Base-by-base conservation (phyloP, 78 protist species). In the Cyanophora paradoxa region DNA sequence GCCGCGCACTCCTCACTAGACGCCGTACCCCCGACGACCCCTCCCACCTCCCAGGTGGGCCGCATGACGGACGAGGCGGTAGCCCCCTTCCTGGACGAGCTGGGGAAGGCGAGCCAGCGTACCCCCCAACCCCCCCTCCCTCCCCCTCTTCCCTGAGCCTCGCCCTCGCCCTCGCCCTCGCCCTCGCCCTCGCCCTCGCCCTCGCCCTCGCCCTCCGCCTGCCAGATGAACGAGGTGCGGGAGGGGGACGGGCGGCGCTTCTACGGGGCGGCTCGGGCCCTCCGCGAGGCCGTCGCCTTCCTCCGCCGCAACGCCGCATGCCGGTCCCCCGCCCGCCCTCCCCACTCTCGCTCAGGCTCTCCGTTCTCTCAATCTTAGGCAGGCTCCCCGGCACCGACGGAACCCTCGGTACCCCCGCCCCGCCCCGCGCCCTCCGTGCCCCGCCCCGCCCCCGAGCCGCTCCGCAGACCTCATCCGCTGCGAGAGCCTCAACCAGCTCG, bases 51-150 rank as follows among this genome's bases (percentile, higher is more conserved):
- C 3, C 17, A 70, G 78, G 90, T 77, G n/a, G 97, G 97, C 46
- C 92, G 92, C 46, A 64, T 92, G 3, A 56, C 92, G 10, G 85
- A 90, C 65, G 97, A 90, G 59, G 50, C 86, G 17, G n/a, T 90
- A 39, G 85, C 70, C 42, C 68, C 58, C 31, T 87, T 93, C 46
- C 22, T 90, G 31, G 81, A 26, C n/a, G 92, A 87, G 58, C 62
- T 92, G 24, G 66, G 33, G 34, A 83, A 77, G 58, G 86, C 82
- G 44, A 3, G 1, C 50, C 10, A 11, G 16, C 34, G 50, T 44
- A n/a, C n/a, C n/a, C n/a, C n/a, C n/a, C n/a, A n/a, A n/a, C n/a
- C n/a, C 50, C 2, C 56, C 17, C 72, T 37, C 33, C 4, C 56
- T 36, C 33, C 17, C 59, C 1, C 58, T 67, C n/a, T n/a, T n/a